These are phyloP conservation scores for Cyanidiococcus yangmingshanensis DNA, from an alignment of 23 red algal genomes.

Conservation along the genomic window DNA sequence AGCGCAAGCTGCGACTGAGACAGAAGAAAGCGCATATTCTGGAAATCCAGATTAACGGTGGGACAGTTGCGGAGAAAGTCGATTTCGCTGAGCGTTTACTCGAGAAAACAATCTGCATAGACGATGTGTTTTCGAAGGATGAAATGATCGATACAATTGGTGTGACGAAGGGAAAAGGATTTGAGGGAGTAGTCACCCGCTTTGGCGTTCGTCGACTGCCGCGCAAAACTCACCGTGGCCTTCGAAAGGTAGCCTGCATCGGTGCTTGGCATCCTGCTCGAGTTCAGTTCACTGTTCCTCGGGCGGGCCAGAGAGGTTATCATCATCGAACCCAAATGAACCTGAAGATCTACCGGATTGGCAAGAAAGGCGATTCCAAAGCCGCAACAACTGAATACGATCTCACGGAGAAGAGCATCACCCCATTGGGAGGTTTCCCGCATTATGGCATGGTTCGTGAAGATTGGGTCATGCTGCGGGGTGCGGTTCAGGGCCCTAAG, in stretches of 20 bases:
- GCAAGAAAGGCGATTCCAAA: conserved; percentile 59
- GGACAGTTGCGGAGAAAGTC: conserved; percentile 80
- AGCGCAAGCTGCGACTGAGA: conserved; percentile 70
- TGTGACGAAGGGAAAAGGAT: conserved; percentile 93
- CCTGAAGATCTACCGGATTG: conserved; percentile 95
- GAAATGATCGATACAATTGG: conserved; percentile 98
- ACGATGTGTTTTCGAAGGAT: conserved; percentile 75
- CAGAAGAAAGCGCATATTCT: conserved; percentile 98
- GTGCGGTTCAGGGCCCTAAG: conserved; percentile 58
- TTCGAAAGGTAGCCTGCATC: conserved; percentile 97
- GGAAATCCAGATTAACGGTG: conserved; percentile 98
- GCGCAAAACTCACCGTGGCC: conserved; percentile 97
- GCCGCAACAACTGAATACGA: conserved; percentile 89
- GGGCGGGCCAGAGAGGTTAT: conserved; percentile 95
- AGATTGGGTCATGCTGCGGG: conserved; percentile 94
- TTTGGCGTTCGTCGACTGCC: conserved; percentile 94
- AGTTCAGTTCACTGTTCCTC: conserved; percentile 71
- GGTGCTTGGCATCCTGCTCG: conserved; percentile 98
- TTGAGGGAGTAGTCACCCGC: conserved; percentile 88
- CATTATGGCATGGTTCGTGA: conserved; percentile 96
- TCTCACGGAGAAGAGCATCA: conserved; percentile 94
- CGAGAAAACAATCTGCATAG: conserved; percentile 74
- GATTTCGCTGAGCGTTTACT: conserved; percentile 81
- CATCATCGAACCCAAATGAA: conserved; percentile 96
- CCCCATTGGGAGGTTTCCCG: conserved; percentile 92